Base-by-base conservation (phyloP, 1,139 yeast species). In the Lodderomyces elongisporus region DNA sequence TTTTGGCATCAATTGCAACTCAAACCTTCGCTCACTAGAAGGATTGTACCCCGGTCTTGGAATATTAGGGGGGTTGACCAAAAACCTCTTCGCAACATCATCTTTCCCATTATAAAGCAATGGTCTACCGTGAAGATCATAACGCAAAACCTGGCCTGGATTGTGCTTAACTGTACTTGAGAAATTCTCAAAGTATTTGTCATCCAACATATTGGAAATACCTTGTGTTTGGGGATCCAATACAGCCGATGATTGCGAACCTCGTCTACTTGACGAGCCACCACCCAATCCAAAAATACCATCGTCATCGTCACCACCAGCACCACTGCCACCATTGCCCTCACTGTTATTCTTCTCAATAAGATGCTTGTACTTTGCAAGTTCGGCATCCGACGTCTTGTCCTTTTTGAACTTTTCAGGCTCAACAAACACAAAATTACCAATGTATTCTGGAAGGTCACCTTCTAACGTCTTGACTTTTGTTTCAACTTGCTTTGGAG, bases 1-100 rank as follows among this genome's bases (percentile, higher is more conserved):
- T 54, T 85, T 85, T 4, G 98, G 98, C 97, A 91, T 89, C 36
- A 91, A 58, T 54, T 91, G 98, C 37, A 89, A 62, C 56, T 91
- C 98, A 48, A 87, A 84, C 15, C 71, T 72, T 43, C 95, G 70
- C 5, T 47, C 41, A 1, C 81, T 72, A 0, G 81, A 69, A 1
- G 91, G 89, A 44, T 82, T 76, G 46, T 60, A 74, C 0, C 70
- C 66, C 5, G 84, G 82, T 5, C 51, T 54, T 2, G 84, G 79
- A 9, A 76, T 52, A 15, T 54, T 52, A 17, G 54, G 40, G 25
- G 57, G 42, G 4, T 13, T n/a, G 51, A 47, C 36, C 13, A 47
- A 42, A 33, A 74, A 68, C 32, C 64, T 58, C 30, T 67, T 66
- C 25, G 72, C 71, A 3, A 77, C 61, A 2, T 62, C 67, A 40